Conservation (phyloP, 75 land plant genomes). For the Picea glauca region DNA sequence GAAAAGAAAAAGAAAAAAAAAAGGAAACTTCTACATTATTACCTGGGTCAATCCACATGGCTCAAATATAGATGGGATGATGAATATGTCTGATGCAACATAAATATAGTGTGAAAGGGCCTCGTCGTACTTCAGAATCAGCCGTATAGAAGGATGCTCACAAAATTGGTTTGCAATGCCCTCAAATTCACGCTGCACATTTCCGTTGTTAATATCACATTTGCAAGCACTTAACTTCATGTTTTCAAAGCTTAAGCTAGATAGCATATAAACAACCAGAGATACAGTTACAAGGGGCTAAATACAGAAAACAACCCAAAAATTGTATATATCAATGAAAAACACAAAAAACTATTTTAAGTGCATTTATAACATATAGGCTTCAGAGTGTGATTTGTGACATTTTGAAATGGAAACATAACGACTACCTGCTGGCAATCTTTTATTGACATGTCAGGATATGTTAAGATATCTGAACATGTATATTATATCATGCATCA, state of each 20-base stretch:
- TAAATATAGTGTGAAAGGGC: conserved; percentile 81
- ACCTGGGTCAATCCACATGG: conserved; percentile 99
- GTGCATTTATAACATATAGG: neutral
- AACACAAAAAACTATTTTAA: neutral
- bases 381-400: neutral
- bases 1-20: too few species aligned
- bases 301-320: neutral
- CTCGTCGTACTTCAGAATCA: conserved; percentile 90
- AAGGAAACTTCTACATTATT: neutral
- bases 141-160: conserved; percentile 61
- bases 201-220: neutral
- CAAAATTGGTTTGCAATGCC: conserved; percentile 75
- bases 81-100: conserved; percentile 92
- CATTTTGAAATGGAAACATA: neutral
- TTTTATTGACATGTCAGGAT: too few species aligned
- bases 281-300: neutral
- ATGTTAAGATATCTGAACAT: too few species aligned
- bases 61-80: conserved; percentile 98
- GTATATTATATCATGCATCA: neutral
- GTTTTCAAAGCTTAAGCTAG: neutral
- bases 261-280: neutral
- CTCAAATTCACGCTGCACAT: conserved; percentile 84
- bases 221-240: neutral
- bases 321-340: neutral
- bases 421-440: too few species aligned